These are phyloP conservation scores for Tylopilus plumbeoviolaceoides DNA, from an alignment of 768 basidiomycete species.

Conservation along the genomic window DNA sequence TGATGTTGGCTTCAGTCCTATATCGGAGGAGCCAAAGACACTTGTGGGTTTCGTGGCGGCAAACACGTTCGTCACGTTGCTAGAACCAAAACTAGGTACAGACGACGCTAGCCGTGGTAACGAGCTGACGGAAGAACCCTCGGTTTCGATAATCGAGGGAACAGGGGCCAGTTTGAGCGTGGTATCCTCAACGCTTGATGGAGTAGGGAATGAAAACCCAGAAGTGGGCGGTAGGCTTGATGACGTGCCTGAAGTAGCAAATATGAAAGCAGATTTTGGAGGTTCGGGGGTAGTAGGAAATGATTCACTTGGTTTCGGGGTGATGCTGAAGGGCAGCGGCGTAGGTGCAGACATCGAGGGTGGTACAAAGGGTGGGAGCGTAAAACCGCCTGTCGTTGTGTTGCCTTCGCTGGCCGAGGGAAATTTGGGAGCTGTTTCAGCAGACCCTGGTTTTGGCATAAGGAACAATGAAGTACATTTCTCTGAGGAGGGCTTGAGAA, in stretches of 20 bases:
- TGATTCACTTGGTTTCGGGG: slow-evolving; percentile 19
- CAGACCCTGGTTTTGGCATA: slow-evolving; percentile 33
- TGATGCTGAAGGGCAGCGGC: slow-evolving; percentile 11
- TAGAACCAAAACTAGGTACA: slow-evolving; percentile 15
- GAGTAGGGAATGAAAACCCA: not conserved
- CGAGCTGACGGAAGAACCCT: slow-evolving; percentile 2
- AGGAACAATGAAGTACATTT: slow-evolving; percentile 15
- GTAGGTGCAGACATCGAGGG: slow-evolving; percentile 11
- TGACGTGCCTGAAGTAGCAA: slow-evolving; percentile 10
- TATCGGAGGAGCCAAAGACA: slow-evolving; percentile 20
- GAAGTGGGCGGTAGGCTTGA: no score
- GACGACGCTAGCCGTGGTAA: slow-evolving; percentile 10
- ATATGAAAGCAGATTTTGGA: slow-evolving; percentile 30
- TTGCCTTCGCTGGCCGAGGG: slow-evolving; percentile 17
- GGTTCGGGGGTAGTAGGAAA: slow-evolving; percentile 13
- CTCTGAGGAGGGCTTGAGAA: slow-evolving; percentile 10
- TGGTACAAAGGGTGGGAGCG: slow-evolving; percentile 25
- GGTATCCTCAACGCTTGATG: slow-evolving; percentile 4
- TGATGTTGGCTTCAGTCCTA: slow-evolving; percentile 19
- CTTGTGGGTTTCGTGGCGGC: slow-evolving; percentile 13
- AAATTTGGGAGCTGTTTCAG: slow-evolving; percentile 9
- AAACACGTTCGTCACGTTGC: slow-evolving; percentile 23
- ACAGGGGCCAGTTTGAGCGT: slow-evolving; percentile 3
- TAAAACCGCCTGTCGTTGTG: slow-evolving; percentile 19
- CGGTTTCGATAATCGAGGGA: slow-evolving; percentile 10